phyloP scores from a whole-genome alignment of 768 basidiomycete genomes.

The Boletales sp. region DNA sequence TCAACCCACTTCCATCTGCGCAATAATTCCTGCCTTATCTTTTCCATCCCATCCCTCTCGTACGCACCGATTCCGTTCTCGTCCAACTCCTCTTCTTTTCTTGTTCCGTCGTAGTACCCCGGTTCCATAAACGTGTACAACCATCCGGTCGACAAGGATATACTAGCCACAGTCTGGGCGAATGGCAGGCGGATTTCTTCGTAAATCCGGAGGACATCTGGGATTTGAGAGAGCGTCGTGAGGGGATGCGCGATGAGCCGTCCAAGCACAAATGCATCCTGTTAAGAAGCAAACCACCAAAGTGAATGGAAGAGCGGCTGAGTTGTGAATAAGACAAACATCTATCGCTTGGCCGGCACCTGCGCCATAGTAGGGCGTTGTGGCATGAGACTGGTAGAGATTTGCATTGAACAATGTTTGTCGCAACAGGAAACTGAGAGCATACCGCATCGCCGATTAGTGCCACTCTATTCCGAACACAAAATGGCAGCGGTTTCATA shows the following conservation, averaged over 20 bases:
- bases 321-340: not conserved
- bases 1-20: constrained; percentile 17
- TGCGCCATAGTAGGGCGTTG: constrained; percentile 22
- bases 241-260: constrained; percentile 23
- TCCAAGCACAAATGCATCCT: constrained; percentile 23
- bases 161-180: constrained; percentile 9
- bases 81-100: constrained; percentile 6
- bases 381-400: constrained; percentile 20
- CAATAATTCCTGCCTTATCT: constrained; percentile 6
- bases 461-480: constrained; percentile 37
- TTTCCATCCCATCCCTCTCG: constrained; percentile 18
- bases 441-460: constrained; percentile 52
- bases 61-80: constrained; percentile 4
- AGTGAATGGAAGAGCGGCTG: not conserved
- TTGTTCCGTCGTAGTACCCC: constrained; percentile 21
- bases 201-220: constrained; percentile 9
- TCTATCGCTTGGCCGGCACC: constrained; percentile 29
- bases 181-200: constrained; percentile 11
- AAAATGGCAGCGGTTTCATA: constrained; percentile 39
- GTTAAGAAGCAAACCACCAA: not conserved
- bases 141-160: constrained; percentile 15
- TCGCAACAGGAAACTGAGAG: not conserved
- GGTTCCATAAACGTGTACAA: constrained; percentile 18
- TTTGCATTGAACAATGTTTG: not conserved
- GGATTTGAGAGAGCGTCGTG: not conserved